These are phyloP conservation scores for Aspergillus amoenus DNA, from an alignment of 2,329 filamentous ascomycete species.

Conservation along the genomic window DNA sequence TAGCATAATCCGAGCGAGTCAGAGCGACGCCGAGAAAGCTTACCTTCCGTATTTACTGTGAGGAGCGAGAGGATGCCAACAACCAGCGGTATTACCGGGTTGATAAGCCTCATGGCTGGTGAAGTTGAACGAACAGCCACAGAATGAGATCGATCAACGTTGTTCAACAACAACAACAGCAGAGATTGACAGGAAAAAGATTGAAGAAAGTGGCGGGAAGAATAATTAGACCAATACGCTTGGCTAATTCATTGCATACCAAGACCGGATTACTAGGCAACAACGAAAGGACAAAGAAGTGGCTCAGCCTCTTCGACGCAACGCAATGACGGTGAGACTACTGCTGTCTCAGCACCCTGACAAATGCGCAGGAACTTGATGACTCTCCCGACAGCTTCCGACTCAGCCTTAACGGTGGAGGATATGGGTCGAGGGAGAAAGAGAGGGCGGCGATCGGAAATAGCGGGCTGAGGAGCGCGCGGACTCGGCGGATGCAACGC, in stretches of 20 bases:
- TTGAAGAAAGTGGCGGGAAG: constrained; percentile 4
- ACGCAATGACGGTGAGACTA: not conserved
- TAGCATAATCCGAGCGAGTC: not conserved
- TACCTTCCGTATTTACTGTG: constrained; percentile 17
- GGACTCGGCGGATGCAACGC: not conserved
- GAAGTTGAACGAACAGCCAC: constrained; percentile 11
- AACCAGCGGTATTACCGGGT: constrained; percentile 25
- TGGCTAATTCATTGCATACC: constrained; percentile 5
- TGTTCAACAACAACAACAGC: not conserved
- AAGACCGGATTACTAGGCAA: constrained; percentile 19
- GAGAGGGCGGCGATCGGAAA: not conserved
- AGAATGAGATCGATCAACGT: not conserved
- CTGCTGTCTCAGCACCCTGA: not conserved
- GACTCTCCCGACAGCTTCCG: constrained; percentile 6
- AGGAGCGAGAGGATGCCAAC: constrained; percentile 27
- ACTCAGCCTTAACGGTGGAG: constrained; percentile 4
- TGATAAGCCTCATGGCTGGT: constrained; percentile 27
- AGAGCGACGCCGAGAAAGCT: not conserved
- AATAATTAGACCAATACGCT: constrained; percentile 6
- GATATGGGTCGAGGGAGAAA: not conserved
- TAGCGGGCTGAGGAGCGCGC: not conserved
- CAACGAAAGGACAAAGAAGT: constrained; percentile 13
- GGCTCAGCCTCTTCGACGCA: not conserved
- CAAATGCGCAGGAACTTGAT: not conserved
- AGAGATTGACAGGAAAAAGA: constrained; percentile 10